A percentile compares a stretch with the other conserved stretches of the same genome.
Evolutionary conservation across 495 filamentous ascomycete genomes (phyloP).

Genomic region (Daldinia decipiens): DNA sequence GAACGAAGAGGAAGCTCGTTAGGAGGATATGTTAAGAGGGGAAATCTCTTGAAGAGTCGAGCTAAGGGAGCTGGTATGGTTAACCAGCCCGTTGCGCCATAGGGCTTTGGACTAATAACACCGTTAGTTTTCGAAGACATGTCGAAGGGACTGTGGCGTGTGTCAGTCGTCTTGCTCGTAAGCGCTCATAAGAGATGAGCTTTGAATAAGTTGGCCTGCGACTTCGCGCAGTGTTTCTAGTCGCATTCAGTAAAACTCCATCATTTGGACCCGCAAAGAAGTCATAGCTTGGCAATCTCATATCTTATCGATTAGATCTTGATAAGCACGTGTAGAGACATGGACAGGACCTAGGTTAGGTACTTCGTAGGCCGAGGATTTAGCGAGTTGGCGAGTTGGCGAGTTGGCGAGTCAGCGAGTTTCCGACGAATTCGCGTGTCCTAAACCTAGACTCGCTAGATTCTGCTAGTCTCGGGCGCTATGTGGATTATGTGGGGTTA

Average conservation of each 20-base stretch:
- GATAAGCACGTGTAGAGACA: conserved; percentile 2
- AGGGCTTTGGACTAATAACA: conserved; percentile 26
- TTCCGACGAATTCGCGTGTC: conserved; percentile 39
- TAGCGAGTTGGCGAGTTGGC: conserved; percentile 6
- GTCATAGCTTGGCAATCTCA: conserved; percentile 1
- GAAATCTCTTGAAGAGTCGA: conserved; percentile 83
- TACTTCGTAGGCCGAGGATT: conserved; percentile 24
- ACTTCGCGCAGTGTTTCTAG: background rate
- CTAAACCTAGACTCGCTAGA: conserved; percentile 16
- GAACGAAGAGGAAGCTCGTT: conserved; percentile 78
- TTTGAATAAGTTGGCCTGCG: background rate
- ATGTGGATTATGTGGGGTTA: conserved; percentile 30
- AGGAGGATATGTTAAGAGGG: conserved; percentile 77
- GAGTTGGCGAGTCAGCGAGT: background rate
- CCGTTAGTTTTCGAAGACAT: conserved; percentile 36
- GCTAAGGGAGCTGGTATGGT: conserved; percentile 80
- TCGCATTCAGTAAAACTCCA: conserved; percentile 9
- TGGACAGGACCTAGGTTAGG: background rate
- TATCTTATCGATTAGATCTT: conserved; percentile 30
- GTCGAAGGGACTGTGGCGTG: background rate
- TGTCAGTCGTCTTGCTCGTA: background rate
- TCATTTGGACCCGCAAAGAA: conserved; percentile 6
- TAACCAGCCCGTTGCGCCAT: conserved; percentile 54
- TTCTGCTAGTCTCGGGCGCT: conserved; percentile 32
- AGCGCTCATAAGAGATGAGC: background rate